Base-by-base conservation (phyloP, 768 basidiomycete species). In the Kwoniella bestiolae region DNA sequence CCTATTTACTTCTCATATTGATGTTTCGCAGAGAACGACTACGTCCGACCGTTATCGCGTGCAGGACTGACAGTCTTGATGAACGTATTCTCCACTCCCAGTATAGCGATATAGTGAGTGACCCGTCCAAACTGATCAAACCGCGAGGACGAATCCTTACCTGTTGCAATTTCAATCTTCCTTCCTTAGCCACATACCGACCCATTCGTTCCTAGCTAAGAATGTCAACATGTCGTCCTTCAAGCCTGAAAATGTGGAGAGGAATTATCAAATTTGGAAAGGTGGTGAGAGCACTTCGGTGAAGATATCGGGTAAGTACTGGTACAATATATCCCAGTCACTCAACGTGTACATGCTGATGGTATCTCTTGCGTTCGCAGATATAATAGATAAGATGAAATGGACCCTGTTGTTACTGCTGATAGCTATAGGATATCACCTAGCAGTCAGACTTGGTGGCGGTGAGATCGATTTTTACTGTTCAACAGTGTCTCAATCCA, bases 31-130 rank as follows among this genome's bases (percentile, higher is more conserved):
- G 77, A 71, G 41, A 50, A 72, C 56, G 66, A 72, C 34, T 80
- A 80, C 55, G 79, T 74, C 38, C 67, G 79, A 31, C 79, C 79
- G n/a, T 49, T 80, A n/a, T 79, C 77, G 5, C 26, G 79, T 60
- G 77, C 79, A 35, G 79, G 76, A 3, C 60, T 79, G 25, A 73
- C 75, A 0, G 65, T 70, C 25, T 21, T 79, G 21, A 75, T 76
- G 67, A 55, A 65, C 28, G 73, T 72, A 7, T 75, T 71, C 45
- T 56, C 76, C 5, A 80, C 79, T 1, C 79, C 79, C 7, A 67
- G 71, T 34, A 57, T 80, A 21, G 55, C 77, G 1, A 60, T 80
- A 1, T 80, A 80, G 79, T 78, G 49, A 35, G 77, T 72, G 23
- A 25, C 57, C 31, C 26, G 16, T 16, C 35, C 14, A 35, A 8